phyloP scores from a whole-genome alignment of 2,329 filamentous ascomycete genomes.

The Talaromyces marneffei region DNA sequence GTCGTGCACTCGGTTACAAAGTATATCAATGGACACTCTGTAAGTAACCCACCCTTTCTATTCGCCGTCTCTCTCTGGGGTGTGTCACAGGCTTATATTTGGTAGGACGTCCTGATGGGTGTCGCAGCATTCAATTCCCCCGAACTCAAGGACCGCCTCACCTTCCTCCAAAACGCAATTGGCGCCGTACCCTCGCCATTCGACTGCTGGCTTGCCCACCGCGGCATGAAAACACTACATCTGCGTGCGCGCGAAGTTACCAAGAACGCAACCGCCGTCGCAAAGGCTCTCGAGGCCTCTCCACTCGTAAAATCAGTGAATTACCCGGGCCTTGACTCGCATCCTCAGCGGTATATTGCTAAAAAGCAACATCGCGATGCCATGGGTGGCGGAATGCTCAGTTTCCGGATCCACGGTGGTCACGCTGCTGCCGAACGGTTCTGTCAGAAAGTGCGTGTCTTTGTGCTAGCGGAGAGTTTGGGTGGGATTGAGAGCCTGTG shows the following conservation, averaged over 20 bases:
- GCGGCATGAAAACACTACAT: constrained; percentile 93
- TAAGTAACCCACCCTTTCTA: constrained; percentile 23
- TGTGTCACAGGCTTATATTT: constrained; percentile 9
- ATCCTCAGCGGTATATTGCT: constrained; percentile 79
- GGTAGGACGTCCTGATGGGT: constrained; percentile 91
- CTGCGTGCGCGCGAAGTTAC: constrained; percentile 81
- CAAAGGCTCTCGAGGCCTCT: constrained; percentile 69
- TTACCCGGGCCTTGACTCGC: constrained; percentile 85
- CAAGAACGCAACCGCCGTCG: constrained; percentile 72
- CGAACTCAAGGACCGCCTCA: constrained; percentile 66
- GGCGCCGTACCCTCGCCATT: constrained; percentile 92
- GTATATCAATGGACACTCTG: constrained; percentile 93
- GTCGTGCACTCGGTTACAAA: constrained; percentile 97
- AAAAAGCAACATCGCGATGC: constrained; percentile 87
- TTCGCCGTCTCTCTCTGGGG: neutral
- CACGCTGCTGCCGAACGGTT: constrained; percentile 81
- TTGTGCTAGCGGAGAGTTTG: constrained; percentile 86
- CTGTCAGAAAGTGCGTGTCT: constrained; percentile 83
- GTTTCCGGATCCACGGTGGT: constrained; percentile 87
- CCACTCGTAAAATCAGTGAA: constrained; percentile 83
- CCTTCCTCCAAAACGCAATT: constrained; percentile 95
- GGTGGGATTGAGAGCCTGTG: constrained; percentile 89
- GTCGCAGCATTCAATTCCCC: constrained; percentile 91
- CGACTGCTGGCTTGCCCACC: constrained; percentile 96
- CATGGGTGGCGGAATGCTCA: constrained; percentile 95